Evolutionary conservation across 2,329 filamentous ascomycete species (phyloP).

Genomic region (Xylaria sp.): DNA sequence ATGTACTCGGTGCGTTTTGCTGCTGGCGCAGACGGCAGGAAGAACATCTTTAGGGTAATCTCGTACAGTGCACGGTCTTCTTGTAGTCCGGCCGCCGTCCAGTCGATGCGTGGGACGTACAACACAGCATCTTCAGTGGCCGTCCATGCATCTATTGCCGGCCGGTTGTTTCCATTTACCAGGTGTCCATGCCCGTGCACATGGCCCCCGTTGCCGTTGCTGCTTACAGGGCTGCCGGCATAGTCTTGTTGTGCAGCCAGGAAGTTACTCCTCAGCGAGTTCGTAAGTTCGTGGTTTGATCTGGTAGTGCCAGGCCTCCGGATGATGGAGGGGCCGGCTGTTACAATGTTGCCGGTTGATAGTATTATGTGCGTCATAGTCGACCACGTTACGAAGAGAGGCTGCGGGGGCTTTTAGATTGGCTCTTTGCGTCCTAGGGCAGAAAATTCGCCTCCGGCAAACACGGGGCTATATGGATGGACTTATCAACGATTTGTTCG

Average conservation of each 20-base stretch:
- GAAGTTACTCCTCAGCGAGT: constrained; percentile 87
- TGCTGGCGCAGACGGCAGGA: constrained; percentile 76
- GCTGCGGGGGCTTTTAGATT: not conserved
- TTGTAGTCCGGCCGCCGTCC: constrained; percentile 73
- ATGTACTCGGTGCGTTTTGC: constrained; percentile 75
- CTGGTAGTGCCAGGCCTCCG: constrained; percentile 80
- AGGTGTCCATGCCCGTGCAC: constrained; percentile 47
- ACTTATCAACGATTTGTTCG: constrained; percentile 14
- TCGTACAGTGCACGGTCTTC: constrained; percentile 90
- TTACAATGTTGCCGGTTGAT: constrained; percentile 76
- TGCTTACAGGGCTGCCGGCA: constrained; percentile 43
- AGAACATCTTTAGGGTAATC: constrained; percentile 95
- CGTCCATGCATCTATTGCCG: constrained; percentile 71
- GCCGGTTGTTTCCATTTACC: constrained; percentile 45
- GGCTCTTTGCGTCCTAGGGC: not conserved
- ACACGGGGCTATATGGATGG: not conserved
- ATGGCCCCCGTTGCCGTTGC: constrained; percentile 35
- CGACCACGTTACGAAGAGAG: constrained; percentile 12
- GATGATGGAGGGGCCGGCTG: constrained; percentile 83
- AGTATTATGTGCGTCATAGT: constrained; percentile 46
- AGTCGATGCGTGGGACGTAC: constrained; percentile 82
- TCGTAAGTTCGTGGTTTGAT: constrained; percentile 93
- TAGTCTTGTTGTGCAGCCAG: constrained; percentile 75
- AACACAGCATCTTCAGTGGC: constrained; percentile 67
- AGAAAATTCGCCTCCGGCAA: not conserved